phyloP scores from a whole-genome alignment of 331 rosid species.

The Pyracantha coccinea region DNA sequence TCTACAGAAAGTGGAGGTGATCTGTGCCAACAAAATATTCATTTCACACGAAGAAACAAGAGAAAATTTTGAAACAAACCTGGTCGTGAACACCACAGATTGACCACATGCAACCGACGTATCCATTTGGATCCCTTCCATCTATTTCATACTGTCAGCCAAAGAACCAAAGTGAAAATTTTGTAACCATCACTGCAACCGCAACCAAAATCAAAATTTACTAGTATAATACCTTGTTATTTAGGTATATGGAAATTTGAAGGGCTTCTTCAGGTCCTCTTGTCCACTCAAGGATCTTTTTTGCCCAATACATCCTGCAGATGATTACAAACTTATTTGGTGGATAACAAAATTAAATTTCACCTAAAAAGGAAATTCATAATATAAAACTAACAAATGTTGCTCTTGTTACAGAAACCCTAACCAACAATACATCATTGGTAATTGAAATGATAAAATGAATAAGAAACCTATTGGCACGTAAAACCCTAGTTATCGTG shows the following conservation, averaged over 20 bases:
- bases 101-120: conserved; percentile 97
- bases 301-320: conserved; percentile 96
- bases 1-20: too few species aligned
- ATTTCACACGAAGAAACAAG: too few species aligned
- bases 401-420: background rate
- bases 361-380: background rate
- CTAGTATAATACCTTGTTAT: conserved; percentile 59
- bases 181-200: background rate
- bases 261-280: conserved; percentile 95
- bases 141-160: conserved; percentile 71
- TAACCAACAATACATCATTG: background rate
- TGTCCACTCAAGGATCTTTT: conserved; percentile 96
- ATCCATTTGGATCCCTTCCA: conserved; percentile 94
- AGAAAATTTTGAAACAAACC: conserved; percentile 31
- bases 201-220: background rate
- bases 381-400: background rate
- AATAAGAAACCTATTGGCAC: background rate
- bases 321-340: background rate
- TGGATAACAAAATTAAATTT: background rate
- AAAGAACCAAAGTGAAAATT: conserved; percentile 8
- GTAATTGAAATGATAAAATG: background rate
- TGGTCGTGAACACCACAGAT: conserved; percentile 93
- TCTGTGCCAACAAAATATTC: too few species aligned
- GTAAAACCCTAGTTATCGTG: background rate
- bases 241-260: conserved; percentile 59